Percentiles rank a stretch among this genome's conserved stretches.
Evolutionary conservation across 106 monocot genomes (phyloP).

Genomic region (Alisma plantagoaquatica): DNA sequence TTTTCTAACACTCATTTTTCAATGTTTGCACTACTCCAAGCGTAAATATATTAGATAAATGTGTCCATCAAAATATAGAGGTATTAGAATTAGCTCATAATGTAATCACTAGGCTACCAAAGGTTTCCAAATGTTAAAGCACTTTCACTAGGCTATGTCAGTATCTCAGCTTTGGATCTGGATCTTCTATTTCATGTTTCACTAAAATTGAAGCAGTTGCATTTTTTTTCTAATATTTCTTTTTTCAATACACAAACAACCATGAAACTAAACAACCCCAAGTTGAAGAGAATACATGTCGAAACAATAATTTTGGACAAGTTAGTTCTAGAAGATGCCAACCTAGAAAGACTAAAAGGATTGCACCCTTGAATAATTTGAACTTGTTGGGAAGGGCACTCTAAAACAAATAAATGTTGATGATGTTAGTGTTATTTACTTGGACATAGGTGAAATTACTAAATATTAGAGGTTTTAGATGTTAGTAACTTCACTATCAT

Average conservation of each 20-base stretch:
- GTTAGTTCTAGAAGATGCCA: conserved; percentile 84
- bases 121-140: conserved; percentile 69
- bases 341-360: conserved; percentile 72
- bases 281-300: conserved; percentile 59
- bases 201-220: conserved; percentile 71
- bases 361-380: conserved; percentile 84
- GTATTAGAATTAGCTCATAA: conserved; percentile 70
- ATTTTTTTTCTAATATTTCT: conserved; percentile 66
- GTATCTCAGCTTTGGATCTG: conserved; percentile 81
- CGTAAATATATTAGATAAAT: conserved; percentile 81
- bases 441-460: conserved; percentile 81
- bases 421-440: conserved; percentile 89
- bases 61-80: conserved; percentile 82
- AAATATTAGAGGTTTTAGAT: conserved; percentile 79
- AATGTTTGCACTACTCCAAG: conserved; percentile 73
- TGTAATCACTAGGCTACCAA: conserved; percentile 66
- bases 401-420: conserved; percentile 76
- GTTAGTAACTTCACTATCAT: conserved; percentile 78
- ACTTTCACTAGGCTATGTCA: conserved; percentile 62
- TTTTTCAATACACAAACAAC: conserved; percentile 75
- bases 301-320: conserved; percentile 72
- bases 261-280: conserved; percentile 64
- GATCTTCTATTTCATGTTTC: conserved; percentile 54
- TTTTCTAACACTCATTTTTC: conserved; percentile 50
- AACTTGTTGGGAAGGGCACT: conserved; percentile 72